phyloP scores from a whole-genome alignment of 148 eudicot species.

The Arbutus unedo region DNA sequence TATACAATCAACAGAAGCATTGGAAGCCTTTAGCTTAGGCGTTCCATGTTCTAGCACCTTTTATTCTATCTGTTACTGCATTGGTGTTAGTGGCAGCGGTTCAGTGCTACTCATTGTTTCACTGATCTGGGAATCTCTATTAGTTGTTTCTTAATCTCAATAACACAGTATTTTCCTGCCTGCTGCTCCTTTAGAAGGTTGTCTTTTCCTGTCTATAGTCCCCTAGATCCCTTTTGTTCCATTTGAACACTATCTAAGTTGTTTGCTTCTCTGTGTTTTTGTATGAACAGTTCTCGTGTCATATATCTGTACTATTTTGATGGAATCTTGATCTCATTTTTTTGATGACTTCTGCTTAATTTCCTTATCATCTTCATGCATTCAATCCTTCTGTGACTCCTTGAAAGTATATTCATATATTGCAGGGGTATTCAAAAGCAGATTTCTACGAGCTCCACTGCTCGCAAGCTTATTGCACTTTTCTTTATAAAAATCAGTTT shows the following conservation, averaged over 20 bases:
- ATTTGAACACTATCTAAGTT: neutral
- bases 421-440: constrained; percentile 86
- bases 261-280: neutral
- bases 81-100: neutral
- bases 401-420: constrained; percentile 7
- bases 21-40: neutral
- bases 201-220: neutral
- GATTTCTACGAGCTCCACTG: constrained; percentile 55
- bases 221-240: neutral
- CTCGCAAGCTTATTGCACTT: constrained; percentile 56
- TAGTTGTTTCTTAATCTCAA: neutral
- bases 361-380: neutral
- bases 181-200: neutral
- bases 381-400: neutral
- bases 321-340: neutral
- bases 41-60: neutral
- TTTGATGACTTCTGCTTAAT: neutral
- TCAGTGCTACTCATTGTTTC: neutral
- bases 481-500: constrained; percentile 64
- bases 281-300: neutral
- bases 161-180: neutral
- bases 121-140: neutral
- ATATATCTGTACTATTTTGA: neutral
- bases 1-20: neutral
- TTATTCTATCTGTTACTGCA: neutral